Base-by-base conservation (phyloP, 2,329 filamentous ascomycete species). In the Cladosporium colombiae region DNA sequence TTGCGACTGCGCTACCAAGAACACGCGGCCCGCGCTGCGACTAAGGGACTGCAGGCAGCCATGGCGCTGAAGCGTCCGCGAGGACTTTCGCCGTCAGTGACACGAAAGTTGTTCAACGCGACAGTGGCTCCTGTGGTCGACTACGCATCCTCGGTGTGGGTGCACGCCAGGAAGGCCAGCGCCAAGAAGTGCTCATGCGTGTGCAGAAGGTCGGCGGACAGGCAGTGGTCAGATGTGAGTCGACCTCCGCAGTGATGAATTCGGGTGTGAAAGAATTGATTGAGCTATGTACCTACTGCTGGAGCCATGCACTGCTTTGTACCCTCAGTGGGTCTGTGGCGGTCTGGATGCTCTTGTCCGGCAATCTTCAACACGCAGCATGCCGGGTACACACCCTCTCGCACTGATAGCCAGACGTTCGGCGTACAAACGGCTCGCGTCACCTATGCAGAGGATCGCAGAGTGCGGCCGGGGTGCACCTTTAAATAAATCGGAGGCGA, bases 21-120 rank as follows among this genome's bases (percentile, higher is more conserved):
- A 3, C 37, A 44, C 37, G 8, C 37, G 6, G 18, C 18, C 18
- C 37, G 37, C 0, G 37, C 37, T 8, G 18, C 37, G 3, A 44
- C 37, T 2, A 44, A 7, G 16, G 60, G 27, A 14, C 18, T 50
- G 11, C 29, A 40, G 44, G 60, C 60, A 31, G 46, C 60, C 18
- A 63, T 63, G 60, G 58, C 40, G 58, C 58, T 33, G 44, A 33
- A 49, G 29, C 58, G 58, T 29, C 58, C 50, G 37, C 58, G 58
- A 44, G 58, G 37, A 21, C 58, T 50, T 5, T 61, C 58, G 44
- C 58, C 58, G 29, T 49, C 25, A 49, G 44, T 61, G 44, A 49
- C 58, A 49, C 58, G 40, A 25, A 61, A 33, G 25, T 40, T 50
- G 7, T 60, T 49, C 40, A 49, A 62, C 11, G 44, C 59, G n/a